Evolutionary conservation across 2,329 filamentous ascomycete species (phyloP).

Genomic region (Zasmidium angulare): DNA sequence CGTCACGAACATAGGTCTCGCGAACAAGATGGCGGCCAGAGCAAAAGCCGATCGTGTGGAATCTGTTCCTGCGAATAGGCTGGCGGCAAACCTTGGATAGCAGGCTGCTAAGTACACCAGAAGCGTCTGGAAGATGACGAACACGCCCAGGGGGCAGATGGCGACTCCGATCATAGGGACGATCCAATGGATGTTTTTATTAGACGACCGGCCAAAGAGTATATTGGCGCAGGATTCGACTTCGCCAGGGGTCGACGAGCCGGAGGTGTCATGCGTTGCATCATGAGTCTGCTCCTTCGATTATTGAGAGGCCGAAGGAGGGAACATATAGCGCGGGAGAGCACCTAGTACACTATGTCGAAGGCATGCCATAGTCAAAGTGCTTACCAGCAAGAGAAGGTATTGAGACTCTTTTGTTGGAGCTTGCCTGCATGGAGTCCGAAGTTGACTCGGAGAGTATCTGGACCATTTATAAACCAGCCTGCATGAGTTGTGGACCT

Average conservation of each 20-base stretch:
- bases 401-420: too few species aligned
- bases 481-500: too few species aligned
- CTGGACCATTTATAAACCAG: not conserved
- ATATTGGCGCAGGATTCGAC: constrained; percentile 4
- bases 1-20: constrained; percentile 11
- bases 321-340: not conserved
- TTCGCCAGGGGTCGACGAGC: not conserved
- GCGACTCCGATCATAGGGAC: constrained; percentile 42
- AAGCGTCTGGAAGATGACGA: constrained; percentile 44
- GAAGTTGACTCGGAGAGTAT: not conserved
- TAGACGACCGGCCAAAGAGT: constrained; percentile 28
- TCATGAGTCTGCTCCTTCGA: too few species aligned
- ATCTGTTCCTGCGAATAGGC: constrained; percentile 61
- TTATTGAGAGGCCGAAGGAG: too few species aligned
- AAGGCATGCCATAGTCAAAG: not conserved
- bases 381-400: not conserved
- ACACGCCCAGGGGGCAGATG: constrained; percentile 39
- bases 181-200: constrained; percentile 37
- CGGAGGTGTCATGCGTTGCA: too few species aligned
- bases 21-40: constrained; percentile 7
- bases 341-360: not conserved
- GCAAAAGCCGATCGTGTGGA: constrained; percentile 37
- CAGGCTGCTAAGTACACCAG: constrained; percentile 41
- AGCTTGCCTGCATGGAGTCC: not conserved
- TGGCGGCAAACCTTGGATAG: constrained; percentile 51